phyloP scores from a whole-genome alignment of 345 rosid species.

The Abelmoschus esculentus region DNA sequence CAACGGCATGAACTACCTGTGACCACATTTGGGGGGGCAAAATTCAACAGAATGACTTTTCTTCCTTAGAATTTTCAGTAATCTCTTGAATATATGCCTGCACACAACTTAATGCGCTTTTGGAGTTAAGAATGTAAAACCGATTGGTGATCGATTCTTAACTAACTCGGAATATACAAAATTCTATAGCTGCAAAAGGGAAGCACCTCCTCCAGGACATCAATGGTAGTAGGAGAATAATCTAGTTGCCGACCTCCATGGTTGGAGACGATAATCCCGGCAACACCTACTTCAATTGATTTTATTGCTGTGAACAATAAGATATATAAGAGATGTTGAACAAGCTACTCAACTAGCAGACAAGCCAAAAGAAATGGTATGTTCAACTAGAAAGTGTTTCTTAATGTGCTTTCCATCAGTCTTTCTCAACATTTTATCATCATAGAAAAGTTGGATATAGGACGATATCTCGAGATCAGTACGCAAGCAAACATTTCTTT shows the following conservation, averaged over 20 bases:
- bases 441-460: too few relatives aligned
- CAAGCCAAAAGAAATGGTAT: not conserved
- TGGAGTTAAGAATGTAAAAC: too few relatives aligned
- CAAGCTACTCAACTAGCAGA: not conserved
- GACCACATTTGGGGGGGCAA: not conserved
- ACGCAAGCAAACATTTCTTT: too few relatives aligned
- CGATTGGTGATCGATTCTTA: too few relatives aligned
- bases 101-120: too few relatives aligned
- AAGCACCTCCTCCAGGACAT: conserved; percentile 53
- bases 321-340: conserved; percentile 5
- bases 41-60: not conserved
- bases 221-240: conserved; percentile 46
- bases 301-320: conserved; percentile 36
- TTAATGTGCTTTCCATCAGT: not conserved
- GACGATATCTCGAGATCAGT: not conserved
- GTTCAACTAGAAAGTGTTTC: conserved; percentile 2
- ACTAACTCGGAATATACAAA: too few relatives aligned
- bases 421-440: not conserved
- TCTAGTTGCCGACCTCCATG: conserved; percentile 69
- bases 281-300: conserved; percentile 47
- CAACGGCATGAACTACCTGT: conserved; percentile 69
- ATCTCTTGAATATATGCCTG: not conserved
- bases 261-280: conserved; percentile 61
- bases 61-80: not conserved
- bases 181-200: not conserved